phyloP scores from a whole-genome alignment of 371 early-diverging fungal species.

The Catenaria anguillulae region DNA sequence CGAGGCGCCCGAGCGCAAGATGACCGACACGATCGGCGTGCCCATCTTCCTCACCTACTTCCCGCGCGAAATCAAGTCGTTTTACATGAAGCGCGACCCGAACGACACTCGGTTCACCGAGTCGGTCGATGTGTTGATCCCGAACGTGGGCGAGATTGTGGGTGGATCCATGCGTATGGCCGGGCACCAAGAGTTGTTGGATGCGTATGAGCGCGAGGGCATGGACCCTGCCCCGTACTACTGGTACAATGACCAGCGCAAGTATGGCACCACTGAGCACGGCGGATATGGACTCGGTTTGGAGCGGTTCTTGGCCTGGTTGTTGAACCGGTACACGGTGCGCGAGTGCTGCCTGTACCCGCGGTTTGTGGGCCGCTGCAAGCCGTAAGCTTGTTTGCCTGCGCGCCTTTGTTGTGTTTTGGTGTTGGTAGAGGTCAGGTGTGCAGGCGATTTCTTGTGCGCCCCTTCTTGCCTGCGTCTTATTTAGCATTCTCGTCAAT shows the following conservation, averaged over 20 bases:
- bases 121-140: slow-evolving; percentile 97
- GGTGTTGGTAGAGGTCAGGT: no score
- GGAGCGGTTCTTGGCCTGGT: slow-evolving; percentile 97
- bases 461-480: no score
- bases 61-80: slow-evolving; percentile 97
- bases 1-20: slow-evolving; percentile 94
- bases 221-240: slow-evolving; percentile 95
- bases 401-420: no score
- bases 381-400: slow-evolving; percentile 35
- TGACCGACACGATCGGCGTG: slow-evolving; percentile 92
- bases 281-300: slow-evolving; percentile 99
- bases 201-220: slow-evolving; percentile 92
- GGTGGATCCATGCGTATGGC: slow-evolving; percentile 99
- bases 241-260: slow-evolving; percentile 98
- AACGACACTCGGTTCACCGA: slow-evolving; percentile 81
- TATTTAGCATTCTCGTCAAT: no score
- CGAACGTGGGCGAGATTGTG: slow-evolving; percentile 98
- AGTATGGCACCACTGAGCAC: slow-evolving; percentile 94
- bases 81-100: slow-evolving; percentile 94
- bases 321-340: slow-evolving; percentile 86
- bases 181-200: slow-evolving; percentile 75
- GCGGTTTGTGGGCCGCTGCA: slow-evolving; percentile 79
- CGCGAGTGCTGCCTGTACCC: slow-evolving; percentile 94
- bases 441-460: no score
- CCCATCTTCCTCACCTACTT: slow-evolving; percentile 97